Evolutionary conservation across 352 stramenopile species (phyloP).

Genomic region (Bremia lactucae): DNA sequence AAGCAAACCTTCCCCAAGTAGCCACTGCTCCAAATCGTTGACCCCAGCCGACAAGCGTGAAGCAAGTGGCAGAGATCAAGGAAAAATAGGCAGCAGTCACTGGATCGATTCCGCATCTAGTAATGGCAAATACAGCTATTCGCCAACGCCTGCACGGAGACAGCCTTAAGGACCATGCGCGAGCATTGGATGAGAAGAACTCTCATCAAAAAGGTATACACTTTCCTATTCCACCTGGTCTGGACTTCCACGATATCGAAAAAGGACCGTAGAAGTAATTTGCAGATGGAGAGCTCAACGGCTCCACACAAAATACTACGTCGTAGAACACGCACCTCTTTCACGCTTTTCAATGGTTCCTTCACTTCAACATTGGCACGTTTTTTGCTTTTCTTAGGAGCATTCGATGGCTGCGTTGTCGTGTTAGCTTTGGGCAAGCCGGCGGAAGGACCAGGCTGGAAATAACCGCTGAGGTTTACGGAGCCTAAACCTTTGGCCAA

Average conservation of each 20-base stretch:
- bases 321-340: conserved; percentile 56
- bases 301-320: too few relatives aligned
- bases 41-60: conserved; percentile 27
- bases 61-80: conserved; percentile 11
- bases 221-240: conserved; percentile 81
- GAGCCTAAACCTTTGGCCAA: conserved; percentile 42
- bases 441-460: conserved; percentile 46
- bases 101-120: conserved; percentile 19
- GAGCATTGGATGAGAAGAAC: conserved; percentile 77
- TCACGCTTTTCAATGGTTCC: conserved; percentile 21
- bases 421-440: conserved; percentile 28
- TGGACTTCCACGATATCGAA: conserved; percentile 59
- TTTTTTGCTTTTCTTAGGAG: conserved; percentile 55
- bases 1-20: conserved; percentile 19
- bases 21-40: conserved; percentile 2
- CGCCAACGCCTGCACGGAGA: conserved; percentile 65
- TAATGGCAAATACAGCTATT: conserved; percentile 25
- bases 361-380: conserved; percentile 35
- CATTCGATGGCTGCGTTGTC: background rate
- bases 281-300: conserved; percentile 65
- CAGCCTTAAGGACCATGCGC: conserved; percentile 87
- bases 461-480: conserved; percentile 75
- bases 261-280: conserved; percentile 41
- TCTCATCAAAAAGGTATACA: conserved; percentile 52
- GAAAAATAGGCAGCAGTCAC: conserved; percentile 5